phyloP scores from a whole-genome alignment of 768 basidiomycete species.

The Podaxis sp. region DNA sequence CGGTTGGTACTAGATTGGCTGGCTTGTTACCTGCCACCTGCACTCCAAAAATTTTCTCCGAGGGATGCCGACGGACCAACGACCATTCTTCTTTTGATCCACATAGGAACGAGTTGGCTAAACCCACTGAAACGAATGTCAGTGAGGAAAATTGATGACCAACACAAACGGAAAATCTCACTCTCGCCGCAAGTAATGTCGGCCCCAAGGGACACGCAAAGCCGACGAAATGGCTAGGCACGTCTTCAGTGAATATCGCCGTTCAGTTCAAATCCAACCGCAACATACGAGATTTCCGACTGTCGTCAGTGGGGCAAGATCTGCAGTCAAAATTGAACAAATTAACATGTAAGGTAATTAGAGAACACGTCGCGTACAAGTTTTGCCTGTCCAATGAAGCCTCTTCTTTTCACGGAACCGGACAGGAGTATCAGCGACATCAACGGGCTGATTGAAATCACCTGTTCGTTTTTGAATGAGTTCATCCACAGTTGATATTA shows the following conservation, averaged over 20 bases:
- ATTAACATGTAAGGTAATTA: background rate
- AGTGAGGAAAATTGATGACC: conserved; percentile 2
- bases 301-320: conserved; percentile 76
- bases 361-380: conserved; percentile 47
- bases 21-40: conserved; percentile 92
- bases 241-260: background rate
- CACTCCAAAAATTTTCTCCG: conserved; percentile 83
- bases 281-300: conserved; percentile 84
- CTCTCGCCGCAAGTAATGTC: conserved; percentile 97
- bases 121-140: conserved; percentile 60
- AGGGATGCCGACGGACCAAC: conserved; percentile 82
- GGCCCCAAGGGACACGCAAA: conserved; percentile 83
- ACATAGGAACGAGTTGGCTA: conserved; percentile 83
- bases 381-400: conserved; percentile 81
- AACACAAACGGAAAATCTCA: conserved; percentile 25
- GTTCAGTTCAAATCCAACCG: background rate
- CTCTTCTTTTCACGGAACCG: conserved; percentile 83
- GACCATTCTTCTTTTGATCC: conserved; percentile 97
- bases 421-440: conserved; percentile 64
- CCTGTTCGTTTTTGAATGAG: conserved; percentile 32
- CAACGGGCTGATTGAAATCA: conserved; percentile 29
- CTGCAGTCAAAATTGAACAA: conserved; percentile 14
- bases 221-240: conserved; percentile 80
- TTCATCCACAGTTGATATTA: conserved; percentile 14
- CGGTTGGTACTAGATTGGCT: conserved; percentile 67